Evolutionary conservation across 768 basidiomycete species (phyloP), one percentile per base, ranked within the genome.

Genomic region (Amanita inopinata): DNA sequence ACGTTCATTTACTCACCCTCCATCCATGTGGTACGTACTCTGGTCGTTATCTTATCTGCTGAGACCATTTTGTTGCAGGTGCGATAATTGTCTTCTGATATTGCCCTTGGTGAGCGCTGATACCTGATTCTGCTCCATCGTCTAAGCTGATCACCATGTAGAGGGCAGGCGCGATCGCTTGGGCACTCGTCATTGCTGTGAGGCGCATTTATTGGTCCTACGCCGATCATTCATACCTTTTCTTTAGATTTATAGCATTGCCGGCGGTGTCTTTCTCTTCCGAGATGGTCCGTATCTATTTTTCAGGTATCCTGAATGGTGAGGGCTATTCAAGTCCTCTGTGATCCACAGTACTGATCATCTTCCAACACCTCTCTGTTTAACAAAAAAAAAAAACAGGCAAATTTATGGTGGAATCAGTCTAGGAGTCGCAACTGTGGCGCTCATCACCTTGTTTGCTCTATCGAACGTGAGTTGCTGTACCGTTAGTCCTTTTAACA

Each of bases 31-130:
- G 57, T 59, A 48, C 45, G 57, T 47, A 38, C 24, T 33, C n/a
- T 40, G 45, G 44, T 39, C 46, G 38, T 34, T 51, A 56, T 53
- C 54, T 48, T 53, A 55, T 52, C 48, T 51, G 40, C 22, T 39
- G 46, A 31, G n/a, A 28, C 31, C 8, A 27, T 22, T 46, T 27
- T 51, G 48, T 23, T 24, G 36, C 47, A 83, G 81, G 82, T 86
- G 82, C 67, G 82, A 84, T 65, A 83, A 83, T 61, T 86, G 81
- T 63, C 65, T 83, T 45, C 73, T 85, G 45, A 64, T 83, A 46
- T 65, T 86, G 46, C 82, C 82, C 55, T 69, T 85, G 61, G 83
- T 82, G 54, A 56, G 78, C 56, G 37, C 44, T 49, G 52, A 34
- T 46, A 41, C 43, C 35, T 39, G 44, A 45, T 38, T 48, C 25